Base-by-base conservation (phyloP, 768 basidiomycete species). In the Gloeostereum incarnatum region DNA sequence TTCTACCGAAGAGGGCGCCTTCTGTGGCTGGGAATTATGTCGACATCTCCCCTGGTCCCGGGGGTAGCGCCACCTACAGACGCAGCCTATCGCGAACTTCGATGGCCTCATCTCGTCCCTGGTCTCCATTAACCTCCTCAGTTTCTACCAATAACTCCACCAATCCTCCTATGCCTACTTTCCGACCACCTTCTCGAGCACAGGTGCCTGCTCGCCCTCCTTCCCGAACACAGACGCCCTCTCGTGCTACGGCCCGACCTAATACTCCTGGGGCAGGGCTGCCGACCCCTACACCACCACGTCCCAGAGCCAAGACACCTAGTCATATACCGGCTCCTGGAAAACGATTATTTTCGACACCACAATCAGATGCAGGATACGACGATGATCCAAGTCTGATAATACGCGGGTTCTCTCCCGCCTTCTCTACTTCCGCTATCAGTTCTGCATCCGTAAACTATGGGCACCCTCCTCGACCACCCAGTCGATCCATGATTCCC, bases 401-500 rank as follows among this genome's bases (percentile, higher is more conserved):
- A 62, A 72, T 72, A 43, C 76, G 83, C 30, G 69, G 81, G 1
- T 63, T 82, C 42, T 86, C 85, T 1, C 78, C 82, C 4, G 63
- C 78, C 6, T 63, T 67, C 43, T 73, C 73, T 9, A 54, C 59
- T 2, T 68, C 73, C 18, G 67, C 63, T 14, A 51, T 62, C 11
- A 68, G 65, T 36, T n/a, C n/a, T n/a, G 63, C 69, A 16, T 71
- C 74, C 1, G 63, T 52, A 34, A 60, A 46, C 21, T 61, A 54
- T 31, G 48, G 56, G 10, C 80, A 78, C 50, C 75, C 75, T 20
- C 71, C 77, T 8, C 71, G 86, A 23, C 86, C 86, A 20, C 84
- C 86, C 1, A 87, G 86, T 50, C 73, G 82, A 38, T 90, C 88
- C 4, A 81, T 75, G 75, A 87, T 90, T 40, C 86, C 86, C 16